phyloP scores from a whole-genome alignment of 805 yeast species.

The Phaffomyces antillensis region DNA sequence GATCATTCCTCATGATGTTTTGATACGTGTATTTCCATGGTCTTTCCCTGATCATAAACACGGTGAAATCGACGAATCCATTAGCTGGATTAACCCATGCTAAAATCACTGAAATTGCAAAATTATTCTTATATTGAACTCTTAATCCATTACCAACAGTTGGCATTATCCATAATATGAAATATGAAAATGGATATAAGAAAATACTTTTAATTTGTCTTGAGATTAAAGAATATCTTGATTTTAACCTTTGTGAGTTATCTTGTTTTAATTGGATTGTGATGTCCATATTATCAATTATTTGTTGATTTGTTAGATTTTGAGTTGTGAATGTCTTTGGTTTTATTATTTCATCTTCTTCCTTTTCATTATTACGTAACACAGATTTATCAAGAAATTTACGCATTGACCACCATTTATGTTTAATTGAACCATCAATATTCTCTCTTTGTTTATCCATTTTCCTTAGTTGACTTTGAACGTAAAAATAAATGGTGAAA shows the following conservation, averaged over 20 bases:
- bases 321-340: not conserved
- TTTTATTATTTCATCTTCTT: not conserved
- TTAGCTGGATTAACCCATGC: slow-evolving; percentile 76
- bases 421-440: not conserved
- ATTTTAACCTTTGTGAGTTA: slow-evolving; percentile 38
- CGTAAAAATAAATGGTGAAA: slow-evolving; percentile 64
- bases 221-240: slow-evolving; percentile 58
- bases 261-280: slow-evolving; percentile 19
- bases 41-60: slow-evolving; percentile 67
- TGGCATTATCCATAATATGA: slow-evolving; percentile 78
- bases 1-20: slow-evolving; percentile 20
- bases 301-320: slow-evolving; percentile 2
- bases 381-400: slow-evolving; percentile 1
- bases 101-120: slow-evolving; percentile 60
- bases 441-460: slow-evolving; percentile 13
- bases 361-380: not conserved
- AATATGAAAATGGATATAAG: slow-evolving; percentile 77
- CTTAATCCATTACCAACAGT: slow-evolving; percentile 57
- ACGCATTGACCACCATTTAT: slow-evolving; percentile 4
- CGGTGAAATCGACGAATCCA: slow-evolving; percentile 70
- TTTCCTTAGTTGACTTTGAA: slow-evolving; percentile 40
- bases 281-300: slow-evolving; percentile 10
- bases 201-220: slow-evolving; percentile 76
- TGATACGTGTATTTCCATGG: slow-evolving; percentile 57
- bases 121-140: slow-evolving; percentile 40